Conservation (phyloP, 345 rosid species). For the Gossypium mustelinum region DNA sequence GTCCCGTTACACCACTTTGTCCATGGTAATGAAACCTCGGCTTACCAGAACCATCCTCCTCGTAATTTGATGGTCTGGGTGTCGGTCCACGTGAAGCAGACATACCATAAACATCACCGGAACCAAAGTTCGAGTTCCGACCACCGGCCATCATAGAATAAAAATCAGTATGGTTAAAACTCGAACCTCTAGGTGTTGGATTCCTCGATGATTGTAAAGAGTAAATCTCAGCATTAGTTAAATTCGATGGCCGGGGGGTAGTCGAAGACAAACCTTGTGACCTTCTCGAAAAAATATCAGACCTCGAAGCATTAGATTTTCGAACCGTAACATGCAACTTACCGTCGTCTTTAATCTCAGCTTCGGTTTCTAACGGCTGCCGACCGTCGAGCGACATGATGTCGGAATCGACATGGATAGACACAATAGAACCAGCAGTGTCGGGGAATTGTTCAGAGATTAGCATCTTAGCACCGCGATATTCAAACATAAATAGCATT, state of each 20-base stretch:
- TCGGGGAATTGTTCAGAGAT: constrained; percentile 72
- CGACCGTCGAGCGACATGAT: constrained; percentile 68
- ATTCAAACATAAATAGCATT: constrained; percentile 73
- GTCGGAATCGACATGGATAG: constrained; percentile 71
- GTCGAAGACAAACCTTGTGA: constrained; percentile 50
- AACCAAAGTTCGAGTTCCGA: constrained; percentile 75
- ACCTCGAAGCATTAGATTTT: constrained; percentile 65
- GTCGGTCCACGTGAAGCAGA: constrained; percentile 73
- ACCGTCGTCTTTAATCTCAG: constrained; percentile 63
- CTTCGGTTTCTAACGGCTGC: constrained; percentile 61
- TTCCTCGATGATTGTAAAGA: constrained; percentile 60
- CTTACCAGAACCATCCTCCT: constrained; percentile 59
- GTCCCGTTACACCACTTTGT: constrained; percentile 40
- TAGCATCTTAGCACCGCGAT: constrained; percentile 53
- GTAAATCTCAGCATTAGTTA: constrained; percentile 67
- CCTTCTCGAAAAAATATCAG: constrained; percentile 56
- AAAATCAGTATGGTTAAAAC: constrained; percentile 63
- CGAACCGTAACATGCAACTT: constrained; percentile 69
- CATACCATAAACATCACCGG: constrained; percentile 53
- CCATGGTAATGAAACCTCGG: constrained; percentile 50
- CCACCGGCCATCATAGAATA: constrained; percentile 62
- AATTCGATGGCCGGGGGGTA: constrained; percentile 72
- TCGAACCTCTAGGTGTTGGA: constrained; percentile 67
- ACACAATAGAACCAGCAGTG: constrained; percentile 64
- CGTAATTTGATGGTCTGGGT: constrained; percentile 79